These are phyloP conservation scores for Backusella luteola DNA, from an alignment of 192 early-diverging fungal species.

Conservation along the genomic window DNA sequence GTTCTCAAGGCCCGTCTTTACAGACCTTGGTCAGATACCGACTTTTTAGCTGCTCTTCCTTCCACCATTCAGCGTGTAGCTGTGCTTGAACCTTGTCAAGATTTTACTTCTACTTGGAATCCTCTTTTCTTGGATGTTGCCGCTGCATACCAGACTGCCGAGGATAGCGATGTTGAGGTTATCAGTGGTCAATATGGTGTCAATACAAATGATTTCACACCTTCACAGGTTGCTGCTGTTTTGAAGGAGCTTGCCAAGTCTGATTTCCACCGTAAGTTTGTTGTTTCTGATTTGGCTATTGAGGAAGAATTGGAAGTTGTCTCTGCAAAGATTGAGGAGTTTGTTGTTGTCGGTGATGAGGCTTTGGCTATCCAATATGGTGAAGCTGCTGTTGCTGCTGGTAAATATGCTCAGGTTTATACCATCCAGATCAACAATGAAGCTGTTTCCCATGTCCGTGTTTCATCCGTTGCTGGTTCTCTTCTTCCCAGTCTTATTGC, in stretches of 20 bases:
- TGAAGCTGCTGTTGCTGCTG: background rate
- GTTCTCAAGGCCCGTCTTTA: conserved; percentile 72
- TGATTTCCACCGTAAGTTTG: conserved; percentile 21
- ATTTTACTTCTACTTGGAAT: conserved; percentile 67
- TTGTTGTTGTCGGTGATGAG: conserved; percentile 26
- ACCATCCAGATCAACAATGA: conserved; percentile 4
- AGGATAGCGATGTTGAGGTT: conserved; percentile 43
- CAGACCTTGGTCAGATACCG: conserved; percentile 72
- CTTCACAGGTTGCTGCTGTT: conserved; percentile 24
- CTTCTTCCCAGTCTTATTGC: conserved; percentile 29
- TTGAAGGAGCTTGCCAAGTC: conserved; percentile 6
- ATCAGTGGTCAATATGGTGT: conserved; percentile 50
- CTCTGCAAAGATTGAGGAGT: background rate
- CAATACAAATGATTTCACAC: conserved; percentile 24
- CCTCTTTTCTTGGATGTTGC: conserved; percentile 86
- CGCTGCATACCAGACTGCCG: conserved; percentile 58
- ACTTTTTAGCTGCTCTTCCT: conserved; percentile 60
- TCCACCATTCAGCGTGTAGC: conserved; percentile 56
- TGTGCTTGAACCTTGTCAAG: conserved; percentile 62
- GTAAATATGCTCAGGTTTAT: conserved; percentile 27
- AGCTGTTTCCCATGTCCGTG: conserved; percentile 32
- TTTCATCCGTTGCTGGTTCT: conserved; percentile 4
- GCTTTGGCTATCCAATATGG: conserved; percentile 8
- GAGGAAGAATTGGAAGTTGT: background rate
- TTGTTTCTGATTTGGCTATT: conserved; percentile 14